These are phyloP conservation scores for Ophiostoma australiae DNA, from an alignment of 2,329 filamentous ascomycete genomes.

Conservation along the genomic window DNA sequence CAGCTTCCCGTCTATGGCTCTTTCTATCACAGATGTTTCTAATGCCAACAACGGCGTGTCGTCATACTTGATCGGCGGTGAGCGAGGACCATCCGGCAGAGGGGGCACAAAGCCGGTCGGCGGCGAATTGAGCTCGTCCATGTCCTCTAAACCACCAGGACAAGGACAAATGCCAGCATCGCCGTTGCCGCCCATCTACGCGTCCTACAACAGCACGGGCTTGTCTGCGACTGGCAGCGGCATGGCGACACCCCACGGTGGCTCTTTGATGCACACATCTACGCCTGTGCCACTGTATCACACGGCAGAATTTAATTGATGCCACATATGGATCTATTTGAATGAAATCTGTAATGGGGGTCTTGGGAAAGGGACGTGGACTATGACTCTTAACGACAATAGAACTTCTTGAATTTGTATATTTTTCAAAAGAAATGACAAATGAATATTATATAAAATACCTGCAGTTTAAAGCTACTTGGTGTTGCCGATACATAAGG, in stretches of 20 bases:
- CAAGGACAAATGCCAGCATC: neutral
- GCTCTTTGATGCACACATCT: neutral
- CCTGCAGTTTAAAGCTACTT: neutral
- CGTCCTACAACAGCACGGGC: neutral
- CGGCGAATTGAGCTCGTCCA: neutral
- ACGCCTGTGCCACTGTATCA: constrained; percentile 18
- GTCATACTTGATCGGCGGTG: neutral
- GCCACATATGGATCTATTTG: neutral
- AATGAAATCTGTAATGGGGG: neutral
- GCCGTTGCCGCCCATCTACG: neutral
- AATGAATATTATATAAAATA: no score
- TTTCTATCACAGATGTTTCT: neutral
- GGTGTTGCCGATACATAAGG: neutral
- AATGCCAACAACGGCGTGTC: neutral
- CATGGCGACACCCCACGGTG: neutral
- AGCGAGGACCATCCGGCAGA: neutral
- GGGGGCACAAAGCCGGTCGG: neutral
- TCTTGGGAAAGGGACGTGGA: neutral
- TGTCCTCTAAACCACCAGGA: neutral
- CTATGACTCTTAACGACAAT: neutral
- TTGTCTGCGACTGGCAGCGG: neutral
- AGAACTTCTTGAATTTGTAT: neutral
- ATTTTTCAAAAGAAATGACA: neutral
- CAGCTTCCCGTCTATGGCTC: neutral
- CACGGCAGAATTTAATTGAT: constrained; percentile 16